These are phyloP conservation scores for Pluteus cervinus DNA, from an alignment of 768 basidiomycete species.

Conservation along the genomic window DNA sequence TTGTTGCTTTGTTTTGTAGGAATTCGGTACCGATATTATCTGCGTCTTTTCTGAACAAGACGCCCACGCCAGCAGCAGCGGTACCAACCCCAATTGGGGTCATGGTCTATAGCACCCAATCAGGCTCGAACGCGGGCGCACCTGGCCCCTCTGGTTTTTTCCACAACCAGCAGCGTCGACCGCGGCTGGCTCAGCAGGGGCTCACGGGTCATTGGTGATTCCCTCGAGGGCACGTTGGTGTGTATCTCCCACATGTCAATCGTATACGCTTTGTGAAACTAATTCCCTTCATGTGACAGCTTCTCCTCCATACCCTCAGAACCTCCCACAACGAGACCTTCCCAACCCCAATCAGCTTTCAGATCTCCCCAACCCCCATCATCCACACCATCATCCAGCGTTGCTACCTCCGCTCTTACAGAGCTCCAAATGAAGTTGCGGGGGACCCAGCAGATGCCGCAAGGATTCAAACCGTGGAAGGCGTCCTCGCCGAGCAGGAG, in stretches of 20 bases:
- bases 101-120: slow-evolving; percentile 17
- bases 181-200: slow-evolving; percentile 52
- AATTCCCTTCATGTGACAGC: slow-evolving; percentile 45
- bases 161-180: slow-evolving; percentile 43
- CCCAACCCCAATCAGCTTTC: slow-evolving; percentile 14
- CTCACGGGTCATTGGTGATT: slow-evolving; percentile 75
- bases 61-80: no score
- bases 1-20: slow-evolving; percentile 37
- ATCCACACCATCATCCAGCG: slow-evolving; percentile 9
- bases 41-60: slow-evolving; percentile 88
- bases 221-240: slow-evolving; percentile 77
- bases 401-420: slow-evolving; percentile 27
- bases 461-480: slow-evolving; percentile 77
- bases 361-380: no score
- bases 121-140: slow-evolving; percentile 9
- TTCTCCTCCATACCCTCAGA: no score
- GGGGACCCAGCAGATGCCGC: slow-evolving; percentile 85
- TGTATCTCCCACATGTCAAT: no score
- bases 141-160: slow-evolving; percentile 13
- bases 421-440: slow-evolving; percentile 79
- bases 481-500: slow-evolving; percentile 80
- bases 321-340: slow-evolving; percentile 60
- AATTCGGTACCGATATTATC: slow-evolving; percentile 98
- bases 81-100: no score
- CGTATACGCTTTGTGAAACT: neutral